Percentiles rank a stretch among this genome's conserved stretches.
Evolutionary conservation across 192 early-diverging fungal species (phyloP).

Genomic region (Funneliformis mosseae): DNA sequence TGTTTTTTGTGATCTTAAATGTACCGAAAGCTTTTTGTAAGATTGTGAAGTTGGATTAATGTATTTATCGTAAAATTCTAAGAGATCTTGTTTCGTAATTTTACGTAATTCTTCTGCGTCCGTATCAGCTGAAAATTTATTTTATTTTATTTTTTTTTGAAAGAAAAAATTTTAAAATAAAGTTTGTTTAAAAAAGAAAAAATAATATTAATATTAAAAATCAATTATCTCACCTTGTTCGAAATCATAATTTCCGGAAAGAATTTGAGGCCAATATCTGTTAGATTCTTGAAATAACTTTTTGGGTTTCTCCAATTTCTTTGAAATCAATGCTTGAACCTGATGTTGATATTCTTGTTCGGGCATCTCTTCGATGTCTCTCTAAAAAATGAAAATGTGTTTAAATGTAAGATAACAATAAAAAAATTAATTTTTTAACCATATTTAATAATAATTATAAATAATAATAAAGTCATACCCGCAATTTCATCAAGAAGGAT

Average conservation of each 20-base stretch:
- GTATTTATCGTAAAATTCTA: constrained; percentile 61
- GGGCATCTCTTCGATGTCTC: constrained; percentile 58
- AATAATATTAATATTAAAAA: constrained; percentile 11
- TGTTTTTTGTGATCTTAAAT: constrained; percentile 46
- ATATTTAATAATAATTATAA: too few species aligned
- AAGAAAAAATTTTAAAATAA: too few species aligned
- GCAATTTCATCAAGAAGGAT: constrained; percentile 58
- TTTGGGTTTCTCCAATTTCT: constrained; percentile 73
- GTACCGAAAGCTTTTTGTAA: constrained; percentile 42
- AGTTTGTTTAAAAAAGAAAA: constrained; percentile 23
- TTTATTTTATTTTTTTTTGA: neutral
- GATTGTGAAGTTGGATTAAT: constrained; percentile 55
- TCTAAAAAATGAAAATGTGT: constrained; percentile 6
- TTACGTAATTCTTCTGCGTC: constrained; percentile 10
- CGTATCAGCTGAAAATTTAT: neutral
- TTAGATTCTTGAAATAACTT: constrained; percentile 72
- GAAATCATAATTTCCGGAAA: constrained; percentile 75
- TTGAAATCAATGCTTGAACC: constrained; percentile 61
- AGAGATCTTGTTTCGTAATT: constrained; percentile 46
- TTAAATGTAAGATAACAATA: neutral
- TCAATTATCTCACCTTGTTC: constrained; percentile 48
- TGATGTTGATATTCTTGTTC: constrained; percentile 68
- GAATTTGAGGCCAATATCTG: constrained; percentile 70
- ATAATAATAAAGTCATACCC: neutral
- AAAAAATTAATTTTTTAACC: too few species aligned